Percentiles rank a stretch among this genome's conserved stretches.
These are phyloP conservation scores for Fragosphaeria purpurea DNA, from an alignment of 2,329 filamentous ascomycete genomes.

Conservation along the genomic window DNA sequence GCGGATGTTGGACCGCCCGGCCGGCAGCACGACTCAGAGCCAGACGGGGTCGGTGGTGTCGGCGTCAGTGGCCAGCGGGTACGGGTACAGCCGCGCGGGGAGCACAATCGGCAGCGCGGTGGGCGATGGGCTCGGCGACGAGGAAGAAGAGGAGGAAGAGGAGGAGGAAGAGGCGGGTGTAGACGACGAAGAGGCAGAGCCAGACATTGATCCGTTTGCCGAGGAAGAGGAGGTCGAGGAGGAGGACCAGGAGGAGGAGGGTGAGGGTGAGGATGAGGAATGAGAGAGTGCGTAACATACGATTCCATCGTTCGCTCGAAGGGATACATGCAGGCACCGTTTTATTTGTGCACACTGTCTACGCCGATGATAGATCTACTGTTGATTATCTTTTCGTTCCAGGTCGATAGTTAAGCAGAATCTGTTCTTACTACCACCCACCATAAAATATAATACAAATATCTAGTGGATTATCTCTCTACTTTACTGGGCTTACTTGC, in stretches of 20 bases:
- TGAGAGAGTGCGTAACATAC: too few relatives aligned
- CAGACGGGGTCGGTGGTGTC: constrained; percentile 33
- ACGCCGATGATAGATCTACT: too few relatives aligned
- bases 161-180: constrained; percentile 6
- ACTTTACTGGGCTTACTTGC: too few relatives aligned
- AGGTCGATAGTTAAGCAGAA: too few relatives aligned
- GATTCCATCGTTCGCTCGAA: too few relatives aligned
- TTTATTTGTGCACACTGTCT: too few relatives aligned
- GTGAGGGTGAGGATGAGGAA: too few relatives aligned
- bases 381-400: too few relatives aligned
- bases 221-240: constrained; percentile 6
- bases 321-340: too few relatives aligned
- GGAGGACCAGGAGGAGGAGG: constrained; percentile 2
- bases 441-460: too few relatives aligned
- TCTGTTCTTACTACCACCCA: too few relatives aligned
- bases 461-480: too few relatives aligned
- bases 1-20: constrained; percentile 42
- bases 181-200: constrained; percentile 9
- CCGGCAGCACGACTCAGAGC: constrained; percentile 20
- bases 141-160: constrained; percentile 7
- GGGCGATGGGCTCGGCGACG: constrained; percentile 9
- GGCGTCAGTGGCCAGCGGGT: constrained; percentile 32
- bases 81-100: constrained; percentile 24
- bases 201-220: constrained; percentile 11
- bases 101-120: constrained; percentile 16